phyloP scores from a whole-genome alignment of 305 asterid species.

The Ajuga reptans region DNA sequence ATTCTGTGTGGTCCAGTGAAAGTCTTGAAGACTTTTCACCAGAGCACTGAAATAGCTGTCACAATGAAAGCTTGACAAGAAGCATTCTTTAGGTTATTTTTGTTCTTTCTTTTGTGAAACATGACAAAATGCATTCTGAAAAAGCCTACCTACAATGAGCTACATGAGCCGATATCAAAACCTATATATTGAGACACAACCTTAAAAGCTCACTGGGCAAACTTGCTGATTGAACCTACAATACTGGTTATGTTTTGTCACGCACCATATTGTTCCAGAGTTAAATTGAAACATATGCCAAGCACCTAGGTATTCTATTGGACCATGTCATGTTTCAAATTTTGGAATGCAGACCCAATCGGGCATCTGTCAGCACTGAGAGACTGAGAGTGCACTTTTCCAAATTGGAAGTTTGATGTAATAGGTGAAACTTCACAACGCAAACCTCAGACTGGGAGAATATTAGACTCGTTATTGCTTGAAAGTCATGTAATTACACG shows the following conservation, averaged over 20 bases:
- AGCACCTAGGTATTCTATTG: not conserved
- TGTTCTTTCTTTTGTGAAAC: not conserved
- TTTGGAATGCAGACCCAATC: not conserved
- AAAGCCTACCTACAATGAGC: not conserved
- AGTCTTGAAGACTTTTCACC: not conserved
- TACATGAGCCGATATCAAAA: not conserved
- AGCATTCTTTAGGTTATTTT: not conserved
- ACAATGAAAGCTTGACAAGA: not conserved
- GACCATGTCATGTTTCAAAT: not conserved
- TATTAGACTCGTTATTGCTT: not conserved
- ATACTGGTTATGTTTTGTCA: not conserved
- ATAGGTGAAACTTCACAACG: not conserved
- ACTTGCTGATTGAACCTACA: not conserved
- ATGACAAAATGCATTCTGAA: too few relatives aligned
- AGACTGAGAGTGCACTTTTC: too few relatives aligned
- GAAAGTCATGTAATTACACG: not conserved
- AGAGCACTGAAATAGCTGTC: not conserved
- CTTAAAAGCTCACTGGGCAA: not conserved
- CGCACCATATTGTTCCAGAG: not conserved
- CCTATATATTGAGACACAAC: not conserved
- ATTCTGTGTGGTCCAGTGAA: not conserved
- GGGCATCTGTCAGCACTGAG: not conserved
- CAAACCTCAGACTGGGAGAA: not conserved
- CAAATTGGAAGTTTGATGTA: not conserved
- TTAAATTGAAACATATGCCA: constrained; percentile 8